Conservation (phyloP, 768 basidiomycete genomes). For the Serendipita sp. region DNA sequence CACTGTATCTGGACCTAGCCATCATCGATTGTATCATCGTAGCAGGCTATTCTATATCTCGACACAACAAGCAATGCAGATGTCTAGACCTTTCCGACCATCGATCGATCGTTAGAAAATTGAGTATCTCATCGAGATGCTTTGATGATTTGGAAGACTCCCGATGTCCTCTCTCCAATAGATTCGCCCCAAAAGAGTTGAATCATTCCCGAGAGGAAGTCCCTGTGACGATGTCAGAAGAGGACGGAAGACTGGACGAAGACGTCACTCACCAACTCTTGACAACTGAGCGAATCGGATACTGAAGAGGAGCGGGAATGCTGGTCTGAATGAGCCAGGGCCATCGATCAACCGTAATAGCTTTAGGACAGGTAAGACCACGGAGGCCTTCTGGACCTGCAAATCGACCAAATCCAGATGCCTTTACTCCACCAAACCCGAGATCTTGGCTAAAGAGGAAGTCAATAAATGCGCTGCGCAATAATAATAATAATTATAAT, state of each 20-base stretch:
- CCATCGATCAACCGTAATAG: conserved; percentile 73
- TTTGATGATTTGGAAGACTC: not conserved
- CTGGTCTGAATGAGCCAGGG: conserved; percentile 66
- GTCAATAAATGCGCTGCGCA: conserved; percentile 9
- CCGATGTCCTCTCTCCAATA: not conserved
- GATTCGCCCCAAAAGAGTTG: not conserved
- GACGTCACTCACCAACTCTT: conserved; percentile 50
- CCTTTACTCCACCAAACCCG: conserved; percentile 88
- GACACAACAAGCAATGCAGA: too few species aligned
- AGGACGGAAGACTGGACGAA: not conserved
- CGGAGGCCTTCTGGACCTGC: conserved; percentile 90
- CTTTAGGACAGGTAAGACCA: conserved; percentile 74
- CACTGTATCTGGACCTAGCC: too few species aligned
- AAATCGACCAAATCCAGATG: conserved; percentile 84
- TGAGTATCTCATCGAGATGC: not conserved
- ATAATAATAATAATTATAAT: not conserved
- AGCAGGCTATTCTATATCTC: too few species aligned
- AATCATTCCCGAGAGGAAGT: not conserved
- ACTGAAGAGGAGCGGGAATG: conserved; percentile 77
- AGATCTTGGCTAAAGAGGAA: conserved; percentile 57
- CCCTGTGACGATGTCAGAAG: not conserved
- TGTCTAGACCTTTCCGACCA: too few species aligned
- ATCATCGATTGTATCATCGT: too few species aligned
- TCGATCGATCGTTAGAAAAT: too few species aligned
- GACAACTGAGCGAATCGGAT: conserved; percentile 58